A percentile compares a stretch with the other conserved stretches of the same genome.
Conservation (phyloP, 305 asterid genomes). For the Fraxinus baroniana region DNA sequence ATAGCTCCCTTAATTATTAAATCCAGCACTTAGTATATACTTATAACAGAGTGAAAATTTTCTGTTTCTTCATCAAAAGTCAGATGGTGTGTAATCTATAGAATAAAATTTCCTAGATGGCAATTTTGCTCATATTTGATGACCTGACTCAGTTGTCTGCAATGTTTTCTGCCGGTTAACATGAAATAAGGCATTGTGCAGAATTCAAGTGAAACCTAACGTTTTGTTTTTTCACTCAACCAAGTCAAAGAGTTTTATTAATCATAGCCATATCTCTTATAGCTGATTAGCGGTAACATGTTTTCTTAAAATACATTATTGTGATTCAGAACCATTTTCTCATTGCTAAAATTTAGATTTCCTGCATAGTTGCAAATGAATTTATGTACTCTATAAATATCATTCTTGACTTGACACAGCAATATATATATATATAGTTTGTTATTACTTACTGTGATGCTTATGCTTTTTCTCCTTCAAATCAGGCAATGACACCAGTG, state of each 20-base stretch:
- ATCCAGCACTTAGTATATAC: background rate
- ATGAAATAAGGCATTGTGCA: background rate
- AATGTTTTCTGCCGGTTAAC: background rate
- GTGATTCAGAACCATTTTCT: background rate
- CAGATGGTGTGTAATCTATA: background rate
- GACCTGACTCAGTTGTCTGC: background rate
- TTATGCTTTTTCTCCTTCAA: conserved; percentile 20
- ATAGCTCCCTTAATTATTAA: background rate
- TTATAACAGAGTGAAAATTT: background rate
- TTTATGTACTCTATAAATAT: background rate
- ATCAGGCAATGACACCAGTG: conserved; percentile 49
- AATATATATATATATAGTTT: background rate
- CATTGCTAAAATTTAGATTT: background rate
- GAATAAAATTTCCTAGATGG: background rate
- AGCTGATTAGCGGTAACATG: background rate
- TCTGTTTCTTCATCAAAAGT: background rate
- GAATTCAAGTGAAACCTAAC: background rate
- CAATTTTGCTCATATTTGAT: background rate
- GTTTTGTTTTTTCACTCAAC: background rate
- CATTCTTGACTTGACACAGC: background rate
- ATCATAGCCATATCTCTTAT: background rate
- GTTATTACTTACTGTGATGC: background rate
- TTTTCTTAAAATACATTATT: background rate
- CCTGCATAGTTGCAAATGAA: conserved; percentile 7
- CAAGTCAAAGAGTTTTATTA: background rate